Evolutionary conservation across 768 basidiomycete species (phyloP).

Genomic region (Xerocomellus chrysenteron): DNA sequence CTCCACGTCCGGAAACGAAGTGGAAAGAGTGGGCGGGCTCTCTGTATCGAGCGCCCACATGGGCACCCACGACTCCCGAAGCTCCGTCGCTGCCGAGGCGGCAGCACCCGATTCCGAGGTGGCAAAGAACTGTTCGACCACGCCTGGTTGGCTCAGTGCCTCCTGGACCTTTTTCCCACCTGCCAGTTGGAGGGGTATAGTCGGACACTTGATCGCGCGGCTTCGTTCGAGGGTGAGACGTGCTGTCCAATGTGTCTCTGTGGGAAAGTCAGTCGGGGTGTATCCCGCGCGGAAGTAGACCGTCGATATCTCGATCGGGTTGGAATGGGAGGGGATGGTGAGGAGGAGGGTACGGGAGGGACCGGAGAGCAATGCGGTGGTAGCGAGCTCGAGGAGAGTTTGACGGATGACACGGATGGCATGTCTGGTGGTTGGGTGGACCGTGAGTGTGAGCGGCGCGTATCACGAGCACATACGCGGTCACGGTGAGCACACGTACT

Average conservation of each 20-base stretch:
- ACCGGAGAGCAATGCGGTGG: constrained; percentile 52
- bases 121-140: constrained; percentile 73
- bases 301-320: constrained; percentile 68
- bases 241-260: constrained; percentile 60
- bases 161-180: constrained; percentile 97
- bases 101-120: constrained; percentile 25
- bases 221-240: constrained; percentile 81
- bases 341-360: constrained; percentile 45
- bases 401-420: constrained; percentile 72
- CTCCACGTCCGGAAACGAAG: not conserved
- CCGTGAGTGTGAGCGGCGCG: not conserved
- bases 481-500: constrained; percentile 41
- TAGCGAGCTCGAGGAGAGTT: constrained; percentile 68
- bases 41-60: constrained; percentile 74
- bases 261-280: constrained; percentile 76
- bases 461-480: not conserved
- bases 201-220: constrained; percentile 89
- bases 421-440: constrained; percentile 46
- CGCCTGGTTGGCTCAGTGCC: constrained; percentile 68
- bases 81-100: constrained; percentile 37
- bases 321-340: constrained; percentile 7
- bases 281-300: constrained; percentile 94
- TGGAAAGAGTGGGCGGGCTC: not conserved
- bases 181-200: constrained; percentile 88
- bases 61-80: constrained; percentile 80